Base-by-base conservation (phyloP, 176 grass and related monocot species). In the Oryza officinalis region DNA sequence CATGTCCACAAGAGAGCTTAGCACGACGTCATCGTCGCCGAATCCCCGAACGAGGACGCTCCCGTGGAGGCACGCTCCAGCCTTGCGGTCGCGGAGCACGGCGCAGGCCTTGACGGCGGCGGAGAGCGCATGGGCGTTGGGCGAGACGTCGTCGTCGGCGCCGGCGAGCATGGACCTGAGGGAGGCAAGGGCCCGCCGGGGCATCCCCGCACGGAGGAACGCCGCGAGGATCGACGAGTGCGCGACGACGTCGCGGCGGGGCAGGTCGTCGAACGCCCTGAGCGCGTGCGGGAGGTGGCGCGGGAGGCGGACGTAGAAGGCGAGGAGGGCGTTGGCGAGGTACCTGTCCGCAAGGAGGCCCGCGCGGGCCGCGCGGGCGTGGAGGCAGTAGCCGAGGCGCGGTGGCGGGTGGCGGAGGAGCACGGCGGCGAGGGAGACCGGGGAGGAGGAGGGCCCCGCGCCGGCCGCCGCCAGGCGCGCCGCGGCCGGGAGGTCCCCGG, bases 211-310 rank as follows among this genome's bases (percentile, higher is more conserved):
- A 1, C 86, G 81, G 43, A 93, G 63, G 83, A 93, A 90, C 1
- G 87, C 78, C 32, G 96, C 92, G 77, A 95, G 74, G 47, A 98
- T 85, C 83, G 96, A 93, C 67, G 93, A 95, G 87, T 88, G 94
- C 27, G 93, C 92, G 82, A 95, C 76, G 76, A 98, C 91, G 81
- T 95, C 91, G 59, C 87, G 86, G 49, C 28, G 81, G 28, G 87
- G 88, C 75, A 95, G 76, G 87, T 89, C 84, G 43, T 98, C 92
- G 85, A 98, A 98, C 76, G 88, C 85, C 75, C 63, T 83, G 75
- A 90, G 88, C 63, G 87, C 79, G 84, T 77, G 79, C 0, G 75
- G 86, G 44, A 91, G 70, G 80, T 92, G 86, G 86, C 33, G 78
- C 35, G 82, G 86, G 22, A 95, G 79, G 66, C 84, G 92, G 63